Evolutionary conservation across 441 rosid species (phyloP).

Genomic region (Viola pubescens): DNA sequence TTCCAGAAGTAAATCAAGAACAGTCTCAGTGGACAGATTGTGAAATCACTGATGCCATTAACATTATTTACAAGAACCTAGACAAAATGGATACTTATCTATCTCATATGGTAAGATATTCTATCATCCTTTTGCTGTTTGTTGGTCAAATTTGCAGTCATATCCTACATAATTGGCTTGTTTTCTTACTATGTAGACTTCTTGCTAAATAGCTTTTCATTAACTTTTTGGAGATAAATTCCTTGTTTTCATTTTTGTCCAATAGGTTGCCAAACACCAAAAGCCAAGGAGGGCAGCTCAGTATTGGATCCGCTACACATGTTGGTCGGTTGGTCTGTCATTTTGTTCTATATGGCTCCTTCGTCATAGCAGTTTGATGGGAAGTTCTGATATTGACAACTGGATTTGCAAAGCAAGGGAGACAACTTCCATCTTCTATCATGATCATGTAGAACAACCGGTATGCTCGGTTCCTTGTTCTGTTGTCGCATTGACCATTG

Average conservation of each 20-base stretch:
- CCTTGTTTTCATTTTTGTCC: slow-evolving; percentile 10
- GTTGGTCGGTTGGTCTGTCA: slow-evolving; percentile 77
- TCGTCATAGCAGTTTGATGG: slow-evolving; percentile 83
- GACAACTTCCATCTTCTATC: slow-evolving; percentile 59
- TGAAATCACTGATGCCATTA: slow-evolving; percentile 64
- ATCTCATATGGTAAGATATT: slow-evolving; percentile 46
- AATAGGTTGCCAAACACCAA: slow-evolving; percentile 66
- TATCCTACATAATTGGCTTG: background rate
- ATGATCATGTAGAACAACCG: slow-evolving; percentile 93
- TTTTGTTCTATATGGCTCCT: slow-evolving; percentile 75
- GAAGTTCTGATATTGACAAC: slow-evolving; percentile 84
- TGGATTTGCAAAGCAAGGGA: slow-evolving; percentile 80
- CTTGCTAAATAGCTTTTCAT: slow-evolving; percentile 4
- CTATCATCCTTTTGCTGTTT: slow-evolving; percentile 1
- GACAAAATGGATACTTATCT: slow-evolving; percentile 57
- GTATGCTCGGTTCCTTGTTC: slow-evolving; percentile 28
- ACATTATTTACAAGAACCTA: slow-evolving; percentile 55
- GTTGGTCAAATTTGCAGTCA: background rate
- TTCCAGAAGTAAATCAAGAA: slow-evolving; percentile 55
- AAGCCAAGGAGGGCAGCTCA: slow-evolving; percentile 66
- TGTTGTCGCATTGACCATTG: slow-evolving; percentile 8
- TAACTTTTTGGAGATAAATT: slow-evolving; percentile 7
- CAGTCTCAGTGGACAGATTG: slow-evolving; percentile 69
- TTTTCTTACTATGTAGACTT: slow-evolving; percentile 5
- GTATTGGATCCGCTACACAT: slow-evolving; percentile 75